Conservation (phyloP, 768 basidiomycete species). For the Agrocybe pediades region DNA sequence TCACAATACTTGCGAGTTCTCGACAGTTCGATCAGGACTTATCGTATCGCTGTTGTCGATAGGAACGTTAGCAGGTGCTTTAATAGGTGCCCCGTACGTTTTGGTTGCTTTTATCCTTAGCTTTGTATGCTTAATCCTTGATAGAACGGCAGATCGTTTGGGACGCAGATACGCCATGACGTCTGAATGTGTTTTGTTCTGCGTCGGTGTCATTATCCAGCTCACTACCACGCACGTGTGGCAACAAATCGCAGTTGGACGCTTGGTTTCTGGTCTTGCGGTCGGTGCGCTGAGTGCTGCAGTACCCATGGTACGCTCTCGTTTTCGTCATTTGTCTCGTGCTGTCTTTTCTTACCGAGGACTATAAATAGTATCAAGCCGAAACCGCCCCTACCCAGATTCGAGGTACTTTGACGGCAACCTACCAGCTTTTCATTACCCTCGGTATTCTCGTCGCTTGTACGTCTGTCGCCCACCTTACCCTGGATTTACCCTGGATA, state of each 20-base stretch:
- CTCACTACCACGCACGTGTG: constrained; percentile 50
- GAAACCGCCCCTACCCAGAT: constrained; percentile 75
- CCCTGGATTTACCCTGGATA: not conserved
- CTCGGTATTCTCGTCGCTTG: constrained; percentile 71
- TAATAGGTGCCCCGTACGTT: constrained; percentile 61
- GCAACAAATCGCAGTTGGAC: constrained; percentile 70
- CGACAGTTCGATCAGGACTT: constrained; percentile 58
- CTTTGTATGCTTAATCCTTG: constrained; percentile 1
- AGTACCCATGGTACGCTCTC: constrained; percentile 57
- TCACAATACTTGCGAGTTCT: constrained; percentile 50
- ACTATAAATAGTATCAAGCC: constrained; percentile 54
- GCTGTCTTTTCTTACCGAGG: constrained; percentile 1
- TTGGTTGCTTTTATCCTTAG: not conserved
- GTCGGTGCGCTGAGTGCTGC: constrained; percentile 70
- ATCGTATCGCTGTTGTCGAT: constrained; percentile 74
- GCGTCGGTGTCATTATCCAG: constrained; percentile 63
- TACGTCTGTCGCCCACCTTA: constrained; percentile 36
- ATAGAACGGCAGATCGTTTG: constrained; percentile 60
- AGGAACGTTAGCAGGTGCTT: constrained; percentile 65
- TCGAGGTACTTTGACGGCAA: constrained; percentile 66
- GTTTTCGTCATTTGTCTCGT: not conserved
- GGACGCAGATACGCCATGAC: constrained; percentile 72
- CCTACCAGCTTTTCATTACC: constrained; percentile 68
- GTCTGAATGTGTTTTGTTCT: constrained; percentile 56
- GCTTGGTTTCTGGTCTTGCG: constrained; percentile 65